Base-by-base conservation (phyloP, 108 stramenopile species). In the Cylindrotheca closterium region DNA sequence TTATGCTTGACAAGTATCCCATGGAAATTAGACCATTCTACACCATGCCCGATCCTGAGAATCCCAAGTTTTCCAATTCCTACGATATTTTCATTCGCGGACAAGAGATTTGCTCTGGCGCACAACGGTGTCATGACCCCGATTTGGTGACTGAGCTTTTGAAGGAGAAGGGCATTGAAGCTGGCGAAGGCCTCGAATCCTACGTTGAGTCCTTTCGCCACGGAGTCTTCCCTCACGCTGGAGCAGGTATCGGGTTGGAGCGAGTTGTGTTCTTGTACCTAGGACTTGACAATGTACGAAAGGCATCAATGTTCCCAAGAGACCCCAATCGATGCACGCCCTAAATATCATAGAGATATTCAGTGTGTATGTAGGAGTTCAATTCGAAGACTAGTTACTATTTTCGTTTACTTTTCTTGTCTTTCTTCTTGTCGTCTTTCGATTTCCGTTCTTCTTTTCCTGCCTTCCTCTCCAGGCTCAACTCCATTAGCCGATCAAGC, bases 31-130 rank as follows among this genome's bases (percentile, higher is more conserved):
- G 98, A 22, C 98, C 98, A 27, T 98, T 98, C 67, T 98, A 98
- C 77, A 98, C 98, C 33, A 98, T 98, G 98, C 96, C 96, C 5
- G 85, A 89, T 68, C 95, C 96, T 2, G 83, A 89, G 24, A 86
- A 98, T 67, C 67, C 73, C 24, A 58, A 79, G 19, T 96, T 85
- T 60, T 91, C 91, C 30, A 98, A 98, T 68, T 95, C 94, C 0
- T 98, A 98, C 72, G 98, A 98, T 62, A 88, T 98, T 47, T 96
- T 98, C 60, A 86, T 98, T 33, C 81, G 98, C 0, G 98, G 98
- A 15, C 93, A 94, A 79, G 98, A 98, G 84, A 98, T 98, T 58
- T 98, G 98, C 71, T 94, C 92, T 3, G 98, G 98, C 33, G 98
- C 98, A 27, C 98, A 98, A 68, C 90, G 98, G 49, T 92, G 90